Evolutionary conservation across 208 protist species (phyloP).

Genomic region (Naegleria fowleri): DNA sequence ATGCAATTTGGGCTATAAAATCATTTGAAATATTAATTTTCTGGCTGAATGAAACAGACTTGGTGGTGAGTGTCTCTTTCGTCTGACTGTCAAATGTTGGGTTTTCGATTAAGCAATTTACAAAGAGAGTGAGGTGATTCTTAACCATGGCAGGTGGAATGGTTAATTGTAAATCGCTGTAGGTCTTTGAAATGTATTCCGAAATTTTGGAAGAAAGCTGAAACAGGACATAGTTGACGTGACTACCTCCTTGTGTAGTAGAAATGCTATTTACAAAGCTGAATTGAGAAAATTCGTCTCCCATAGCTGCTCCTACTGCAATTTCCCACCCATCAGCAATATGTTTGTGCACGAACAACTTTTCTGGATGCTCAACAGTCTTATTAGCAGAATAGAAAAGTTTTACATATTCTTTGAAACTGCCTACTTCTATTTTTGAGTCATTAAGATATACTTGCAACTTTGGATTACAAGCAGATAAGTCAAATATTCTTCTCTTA

Average conservation of each 20-base stretch:
- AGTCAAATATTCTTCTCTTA: slow-evolving; percentile 80
- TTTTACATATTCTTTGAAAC: slow-evolving; percentile 92
- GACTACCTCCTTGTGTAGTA: slow-evolving; percentile 95
- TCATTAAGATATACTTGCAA: slow-evolving; percentile 93
- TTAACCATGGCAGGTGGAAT: slow-evolving; percentile 51
- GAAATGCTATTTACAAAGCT: slow-evolving; percentile 97
- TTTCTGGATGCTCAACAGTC: slow-evolving; percentile 25
- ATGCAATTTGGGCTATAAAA: background rate
- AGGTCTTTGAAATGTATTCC: background rate
- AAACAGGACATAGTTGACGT: slow-evolving; percentile 89
- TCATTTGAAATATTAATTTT: slow-evolving; percentile 57
- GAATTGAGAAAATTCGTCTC: slow-evolving; percentile 62
- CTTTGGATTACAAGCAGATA: slow-evolving; percentile 76
- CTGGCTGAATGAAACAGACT: slow-evolving; percentile 75
- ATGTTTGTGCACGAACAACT: slow-evolving; percentile 2
- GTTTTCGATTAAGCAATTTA: slow-evolving; percentile 97
- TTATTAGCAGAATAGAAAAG: slow-evolving; percentile 56
- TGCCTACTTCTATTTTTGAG: slow-evolving; percentile 75
- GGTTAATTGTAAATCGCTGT: slow-evolving; percentile 32
- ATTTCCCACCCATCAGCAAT: background rate
- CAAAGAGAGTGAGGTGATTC: slow-evolving; percentile 91
- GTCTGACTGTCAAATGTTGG: slow-evolving; percentile 99
- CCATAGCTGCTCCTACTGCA: background rate
- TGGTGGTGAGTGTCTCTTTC: slow-evolving; percentile 91
- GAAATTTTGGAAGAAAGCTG: slow-evolving; percentile 47